Base-by-base conservation (phyloP, 1,284 basidiomycete species). In the Coriolopsis trogii region DNA sequence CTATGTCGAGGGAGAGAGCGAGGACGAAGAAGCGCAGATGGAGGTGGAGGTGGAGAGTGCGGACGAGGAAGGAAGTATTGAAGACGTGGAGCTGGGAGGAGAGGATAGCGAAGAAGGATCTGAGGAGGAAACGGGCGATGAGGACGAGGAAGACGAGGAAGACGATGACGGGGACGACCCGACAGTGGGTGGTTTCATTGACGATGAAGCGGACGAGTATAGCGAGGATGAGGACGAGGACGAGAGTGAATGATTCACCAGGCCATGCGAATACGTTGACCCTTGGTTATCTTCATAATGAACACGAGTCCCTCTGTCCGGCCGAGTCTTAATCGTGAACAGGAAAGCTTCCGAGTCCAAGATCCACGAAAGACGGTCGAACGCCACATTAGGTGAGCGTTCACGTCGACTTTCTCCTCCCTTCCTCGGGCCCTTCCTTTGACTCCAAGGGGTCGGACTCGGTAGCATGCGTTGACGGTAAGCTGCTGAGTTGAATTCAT, bases 1-100 rank as follows among this genome's bases (percentile, higher is more conserved):
- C 48, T 92, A 91, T 65, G 80, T 91, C 13, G 87, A 91, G 71
- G 84, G 88, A 5, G 90, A 93, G 63, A 88, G 88, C 49, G 88
- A 84, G 51, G 82, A 81, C 20, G 85, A 78, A 62, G 74, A 61
- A 34, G 77, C 72, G 46, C 76, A 77, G 38, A 85, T 87, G 73
- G 82, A 87, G 50, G 80, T 87, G 55, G 84, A 87, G 54, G 73
- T 77, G 46, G 78, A 84, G 60, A 81, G 75, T 44, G 84, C 72
- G 7, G 85, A 84, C 46, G 85, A 88, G 41, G 81, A 82, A 56
- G 84, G 82, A 38, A 84, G 83, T 66, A 68, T 91, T 59, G 85
- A 87, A 62, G 87, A 91, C 63, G 80, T 91, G 6, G 88, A 91
- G 73, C 68, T 89, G 12, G 85, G 88, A 8, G 89, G 92, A 57